phyloP scores from a whole-genome alignment of 2,329 filamentous ascomycete genomes.

The Penicillium sp. region DNA sequence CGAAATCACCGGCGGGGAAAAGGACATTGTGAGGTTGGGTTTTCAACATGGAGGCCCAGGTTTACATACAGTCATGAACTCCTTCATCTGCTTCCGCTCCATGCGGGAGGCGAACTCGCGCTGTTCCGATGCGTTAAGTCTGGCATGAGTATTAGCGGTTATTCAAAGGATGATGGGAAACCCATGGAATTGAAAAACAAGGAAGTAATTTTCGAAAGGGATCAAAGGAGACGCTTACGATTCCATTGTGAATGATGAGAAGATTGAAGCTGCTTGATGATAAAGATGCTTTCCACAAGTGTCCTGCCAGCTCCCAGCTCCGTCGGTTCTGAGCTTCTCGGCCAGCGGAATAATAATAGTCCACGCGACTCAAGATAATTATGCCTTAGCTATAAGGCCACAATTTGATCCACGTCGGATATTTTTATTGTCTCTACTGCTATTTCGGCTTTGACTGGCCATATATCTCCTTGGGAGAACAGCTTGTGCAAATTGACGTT shows the following conservation, averaged over 20 bases:
- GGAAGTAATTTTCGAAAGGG: neutral
- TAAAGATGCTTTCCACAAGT: constrained; percentile 8
- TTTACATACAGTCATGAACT: constrained; percentile 87
- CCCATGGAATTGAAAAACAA: neutral
- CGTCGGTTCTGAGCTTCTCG: constrained; percentile 9
- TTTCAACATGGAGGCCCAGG: neutral
- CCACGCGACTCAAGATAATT: neutral
- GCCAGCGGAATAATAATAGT: neutral
- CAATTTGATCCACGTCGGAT: neutral
- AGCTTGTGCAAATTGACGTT: too few relatives aligned
- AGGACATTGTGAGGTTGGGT: neutral
- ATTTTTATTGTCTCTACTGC: neutral
- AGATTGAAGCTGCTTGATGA: neutral
- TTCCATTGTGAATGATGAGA: constrained; percentile 35
- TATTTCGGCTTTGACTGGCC: neutral
- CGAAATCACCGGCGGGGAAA: neutral
- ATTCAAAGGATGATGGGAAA: constrained; percentile 5
- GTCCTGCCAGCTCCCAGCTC: constrained; percentile 2
- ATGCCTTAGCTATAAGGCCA: neutral
- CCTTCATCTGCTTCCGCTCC: constrained; percentile 98
- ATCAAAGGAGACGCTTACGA: constrained; percentile 26
- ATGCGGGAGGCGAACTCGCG: constrained; percentile 91
- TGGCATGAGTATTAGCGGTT: constrained; percentile 30
- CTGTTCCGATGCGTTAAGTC: constrained; percentile 76
- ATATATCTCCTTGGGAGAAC: neutral